phyloP scores from a whole-genome alignment of 768 basidiomycete genomes.

The Pleurotus tuber-regium region DNA sequence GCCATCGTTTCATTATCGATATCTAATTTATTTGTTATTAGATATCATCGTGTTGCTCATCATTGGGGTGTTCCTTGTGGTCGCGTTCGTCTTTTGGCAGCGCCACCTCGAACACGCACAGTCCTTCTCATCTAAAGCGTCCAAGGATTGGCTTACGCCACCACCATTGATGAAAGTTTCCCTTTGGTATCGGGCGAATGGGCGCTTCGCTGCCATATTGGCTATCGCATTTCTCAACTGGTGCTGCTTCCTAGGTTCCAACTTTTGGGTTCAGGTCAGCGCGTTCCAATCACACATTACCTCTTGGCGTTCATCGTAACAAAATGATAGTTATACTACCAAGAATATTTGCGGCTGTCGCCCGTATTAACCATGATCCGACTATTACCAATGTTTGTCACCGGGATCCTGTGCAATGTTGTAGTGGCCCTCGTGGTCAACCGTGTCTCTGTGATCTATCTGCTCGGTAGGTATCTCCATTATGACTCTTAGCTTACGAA shows the following conservation, averaged over 20 bases:
- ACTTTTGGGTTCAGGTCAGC: constrained; percentile 31
- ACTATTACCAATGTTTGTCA: constrained; percentile 70
- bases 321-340: constrained; percentile 60
- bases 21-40: constrained; percentile 17
- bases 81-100: constrained; percentile 62
- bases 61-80: constrained; percentile 52
- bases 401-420: constrained; percentile 64
- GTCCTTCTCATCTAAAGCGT: background rate
- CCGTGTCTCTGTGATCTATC: constrained; percentile 50
- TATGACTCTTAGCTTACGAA: background rate
- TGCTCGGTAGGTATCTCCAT: constrained; percentile 46
- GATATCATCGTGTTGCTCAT: constrained; percentile 70
- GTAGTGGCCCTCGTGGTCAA: constrained; percentile 60
- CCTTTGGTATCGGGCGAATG: constrained; percentile 56
- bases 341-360: constrained; percentile 52
- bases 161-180: constrained; percentile 62
- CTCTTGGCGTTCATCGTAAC: background rate
- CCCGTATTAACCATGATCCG: constrained; percentile 65
- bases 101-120: constrained; percentile 43
- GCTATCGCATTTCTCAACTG: constrained; percentile 57
- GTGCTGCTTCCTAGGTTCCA: constrained; percentile 52
- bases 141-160: constrained; percentile 24
- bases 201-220: constrained; percentile 57
- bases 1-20: constrained; percentile 2
- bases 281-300: too few relatives aligned